A percentile compares a stretch with the other conserved stretches of the same genome.
phyloP scores from a whole-genome alignment of 2,329 filamentous ascomycete species.

The Diaporthe humulicola region DNA sequence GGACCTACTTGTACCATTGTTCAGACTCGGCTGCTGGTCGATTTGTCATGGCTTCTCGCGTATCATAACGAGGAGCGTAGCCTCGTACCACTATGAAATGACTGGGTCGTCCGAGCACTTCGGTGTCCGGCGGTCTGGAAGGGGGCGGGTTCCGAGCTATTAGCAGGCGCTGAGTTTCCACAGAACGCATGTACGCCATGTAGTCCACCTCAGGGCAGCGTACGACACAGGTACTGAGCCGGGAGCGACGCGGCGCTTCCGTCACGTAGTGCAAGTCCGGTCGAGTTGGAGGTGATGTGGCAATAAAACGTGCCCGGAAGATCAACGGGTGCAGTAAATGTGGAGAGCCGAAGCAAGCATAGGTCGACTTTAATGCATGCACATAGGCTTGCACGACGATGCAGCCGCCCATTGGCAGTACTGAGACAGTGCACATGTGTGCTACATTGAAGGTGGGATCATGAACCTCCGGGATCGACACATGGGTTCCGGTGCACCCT shows the following conservation, averaged over 20 bases:
- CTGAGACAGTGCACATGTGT: conserved; percentile 19
- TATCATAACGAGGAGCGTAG: neutral
- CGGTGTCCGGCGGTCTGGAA: neutral
- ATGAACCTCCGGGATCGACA: conserved; percentile 6
- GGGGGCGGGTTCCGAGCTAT: neutral
- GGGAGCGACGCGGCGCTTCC: neutral
- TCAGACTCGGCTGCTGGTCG: neutral
- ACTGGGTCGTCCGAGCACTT: neutral
- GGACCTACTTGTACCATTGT: neutral
- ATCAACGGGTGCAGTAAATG: conserved; percentile 7
- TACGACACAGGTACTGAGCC: neutral
- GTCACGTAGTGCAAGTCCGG: neutral
- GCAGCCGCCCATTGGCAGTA: neutral
- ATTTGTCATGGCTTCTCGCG: neutral
- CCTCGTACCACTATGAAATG: neutral
- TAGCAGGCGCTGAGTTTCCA: neutral
- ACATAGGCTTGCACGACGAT: neutral
- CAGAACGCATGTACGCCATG: neutral
- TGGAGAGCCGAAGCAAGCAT: conserved; percentile 17
- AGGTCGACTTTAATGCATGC: conserved; percentile 24
- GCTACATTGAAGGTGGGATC: conserved; percentile 22
- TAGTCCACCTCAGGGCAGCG: neutral
- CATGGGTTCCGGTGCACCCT: neutral
- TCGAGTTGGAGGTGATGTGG: neutral
- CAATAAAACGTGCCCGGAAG: conserved; percentile 2